phyloP scores from a whole-genome alignment of 2,329 filamentous ascomycete species.

The Ophiostoma sp. region DNA sequence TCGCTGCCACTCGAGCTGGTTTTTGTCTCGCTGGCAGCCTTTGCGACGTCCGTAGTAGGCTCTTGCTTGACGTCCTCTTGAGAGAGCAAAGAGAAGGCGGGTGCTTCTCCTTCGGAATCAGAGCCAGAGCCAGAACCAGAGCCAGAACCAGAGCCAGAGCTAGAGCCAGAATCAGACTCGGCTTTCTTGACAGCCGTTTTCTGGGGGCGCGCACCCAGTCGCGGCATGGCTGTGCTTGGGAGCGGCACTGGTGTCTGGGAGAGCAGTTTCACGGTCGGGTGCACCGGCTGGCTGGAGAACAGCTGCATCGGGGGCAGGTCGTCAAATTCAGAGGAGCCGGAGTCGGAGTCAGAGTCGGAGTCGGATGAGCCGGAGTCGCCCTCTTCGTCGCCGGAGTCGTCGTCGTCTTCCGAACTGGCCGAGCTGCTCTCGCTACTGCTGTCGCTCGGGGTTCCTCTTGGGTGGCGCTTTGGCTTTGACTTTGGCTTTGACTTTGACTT shows the following conservation, averaged over 20 bases:
- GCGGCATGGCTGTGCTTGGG: conserved; percentile 5
- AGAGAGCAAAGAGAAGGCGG: neutral
- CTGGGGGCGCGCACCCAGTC: neutral
- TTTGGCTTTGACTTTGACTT: too few relatives aligned
- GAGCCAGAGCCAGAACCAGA: neutral
- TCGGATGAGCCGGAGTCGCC: neutral
- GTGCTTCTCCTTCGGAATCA: neutral
- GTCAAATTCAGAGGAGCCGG: neutral
- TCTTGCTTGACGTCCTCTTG: neutral
- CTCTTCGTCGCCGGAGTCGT: conserved; percentile 1
- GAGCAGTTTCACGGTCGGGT: neutral
- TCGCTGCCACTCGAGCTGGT: neutral
- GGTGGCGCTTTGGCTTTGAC: too few relatives aligned
- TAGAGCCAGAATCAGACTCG: neutral
- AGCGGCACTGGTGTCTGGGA: neutral
- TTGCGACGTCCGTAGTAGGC: neutral
- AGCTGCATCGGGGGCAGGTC: neutral
- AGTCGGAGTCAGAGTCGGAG: too few relatives aligned
- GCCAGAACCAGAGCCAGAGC: neutral
- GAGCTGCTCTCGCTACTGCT: neutral
- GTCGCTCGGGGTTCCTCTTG: neutral
- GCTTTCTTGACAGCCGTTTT: neutral
- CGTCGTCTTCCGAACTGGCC: neutral
- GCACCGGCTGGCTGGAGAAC: conserved; percentile 1
- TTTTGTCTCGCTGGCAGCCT: neutral